phyloP scores from a whole-genome alignment of 352 stramenopile species.

The Peronospora destructor region DNA sequence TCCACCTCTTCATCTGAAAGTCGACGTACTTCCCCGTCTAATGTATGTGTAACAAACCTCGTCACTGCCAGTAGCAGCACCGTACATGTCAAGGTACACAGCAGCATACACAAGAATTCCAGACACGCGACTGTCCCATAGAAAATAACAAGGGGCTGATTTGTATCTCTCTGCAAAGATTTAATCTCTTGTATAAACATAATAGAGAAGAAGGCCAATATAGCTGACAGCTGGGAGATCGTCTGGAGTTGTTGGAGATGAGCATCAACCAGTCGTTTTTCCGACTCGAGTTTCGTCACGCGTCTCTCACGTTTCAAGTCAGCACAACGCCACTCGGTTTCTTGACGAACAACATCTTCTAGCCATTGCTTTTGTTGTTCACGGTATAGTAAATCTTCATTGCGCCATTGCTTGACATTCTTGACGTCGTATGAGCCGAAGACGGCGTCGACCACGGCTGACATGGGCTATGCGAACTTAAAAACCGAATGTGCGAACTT shows the following conservation, averaged over 20 bases:
- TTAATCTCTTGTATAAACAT: conserved; percentile 72
- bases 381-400: conserved; percentile 67
- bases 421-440: conserved; percentile 83
- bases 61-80: conserved; percentile 68
- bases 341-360: conserved; percentile 60
- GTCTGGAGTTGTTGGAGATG: conserved; percentile 56
- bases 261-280: conserved; percentile 72
- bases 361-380: conserved; percentile 79
- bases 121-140: conserved; percentile 53
- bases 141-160: conserved; percentile 41
- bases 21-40: conserved; percentile 54
- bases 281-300: conserved; percentile 67
- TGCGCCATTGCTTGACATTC: conserved; percentile 78
- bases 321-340: conserved; percentile 58
- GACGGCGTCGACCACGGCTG: conserved; percentile 63
- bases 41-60: conserved; percentile 69
- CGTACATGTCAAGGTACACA: conserved; percentile 65
- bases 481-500: too few species aligned
- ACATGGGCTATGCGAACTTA: conserved; percentile 14
- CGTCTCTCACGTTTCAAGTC: conserved; percentile 66
- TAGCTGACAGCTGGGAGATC: conserved; percentile 54
- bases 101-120: conserved; percentile 70
- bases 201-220: conserved; percentile 66
- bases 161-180: conserved; percentile 33
- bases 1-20: conserved; percentile 56